Base-by-base conservation (phyloP, 169 alveolate genomes). In the Babesia divergens region DNA sequence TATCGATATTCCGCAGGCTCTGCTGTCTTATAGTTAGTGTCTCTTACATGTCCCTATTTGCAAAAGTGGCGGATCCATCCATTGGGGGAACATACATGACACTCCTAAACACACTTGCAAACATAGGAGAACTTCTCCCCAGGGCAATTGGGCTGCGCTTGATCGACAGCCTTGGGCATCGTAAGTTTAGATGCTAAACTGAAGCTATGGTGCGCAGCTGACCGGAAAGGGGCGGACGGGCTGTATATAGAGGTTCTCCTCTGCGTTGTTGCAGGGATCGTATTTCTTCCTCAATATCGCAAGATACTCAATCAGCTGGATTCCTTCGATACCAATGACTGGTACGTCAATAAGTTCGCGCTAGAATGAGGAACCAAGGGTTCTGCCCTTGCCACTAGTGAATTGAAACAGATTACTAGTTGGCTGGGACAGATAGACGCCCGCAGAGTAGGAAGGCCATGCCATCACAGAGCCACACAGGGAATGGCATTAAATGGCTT, bases 41-140 rank as follows among this genome's bases (percentile, higher is more conserved):
- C 31, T 42, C 85, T 31, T 67, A 83, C 64, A 84, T 90, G 79
- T 83, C 91, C 6, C 72, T 86, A 51, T 90, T 86, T 37, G 88
- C 86, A 56, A 42, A 82, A 51, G 86, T 90, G 42, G 71, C 95
- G 28, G 95, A 91, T 66, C 92, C 92, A 22, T 71, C 84, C 51
- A 76, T 84, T 26, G 95, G 94, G 14, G 94, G 94, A 34, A 90
- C 94, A 34, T 91, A 91, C 84, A 84, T 91, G 91, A 86, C 95
- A 28, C 84, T 91, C 34, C 86, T 91, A 60, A 91, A 91, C 82
- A 90, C 94, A 43, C 80, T 91, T 28, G 59, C 79, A 40, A 91
- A 91, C 54, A 42, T 91, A 42, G 94, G 95, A 34, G 60, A 60
- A 16, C 38, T 77, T 42, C 28, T 38, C 60, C 74, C 86, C 16